Percentiles rank a stretch among this genome's conserved stretches.
phyloP scores from a whole-genome alignment of 2,329 filamentous ascomycete genomes.

The Pestalotiopsis sp. region DNA sequence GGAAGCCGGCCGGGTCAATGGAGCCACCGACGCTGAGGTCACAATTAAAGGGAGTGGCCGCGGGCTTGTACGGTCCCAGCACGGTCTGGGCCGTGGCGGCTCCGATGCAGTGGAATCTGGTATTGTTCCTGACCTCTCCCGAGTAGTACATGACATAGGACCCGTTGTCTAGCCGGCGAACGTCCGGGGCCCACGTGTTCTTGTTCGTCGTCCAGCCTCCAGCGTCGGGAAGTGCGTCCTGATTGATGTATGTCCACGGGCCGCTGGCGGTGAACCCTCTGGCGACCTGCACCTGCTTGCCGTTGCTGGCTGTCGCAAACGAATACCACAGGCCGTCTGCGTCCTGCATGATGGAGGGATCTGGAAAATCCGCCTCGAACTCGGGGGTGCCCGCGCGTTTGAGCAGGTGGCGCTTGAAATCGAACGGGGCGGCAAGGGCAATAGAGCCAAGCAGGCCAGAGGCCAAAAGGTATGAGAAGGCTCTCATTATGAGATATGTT shows the following conservation, averaged over 20 bases:
- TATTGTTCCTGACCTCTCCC: slow-evolving; percentile 43
- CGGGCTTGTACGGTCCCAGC: slow-evolving; percentile 56
- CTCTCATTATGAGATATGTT: background rate
- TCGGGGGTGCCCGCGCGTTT: slow-evolving; percentile 18
- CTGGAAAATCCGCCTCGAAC: slow-evolving; percentile 52
- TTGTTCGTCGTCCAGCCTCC: slow-evolving; percentile 56
- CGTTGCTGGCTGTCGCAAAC: slow-evolving; percentile 57
- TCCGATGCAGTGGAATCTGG: slow-evolving; percentile 59
- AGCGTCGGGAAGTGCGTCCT: slow-evolving; percentile 57
- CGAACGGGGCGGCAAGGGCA: background rate
- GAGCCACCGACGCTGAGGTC: slow-evolving; percentile 56
- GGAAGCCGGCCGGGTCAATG: slow-evolving; percentile 65
- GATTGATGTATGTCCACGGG: slow-evolving; percentile 49
- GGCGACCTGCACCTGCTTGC: slow-evolving; percentile 57
- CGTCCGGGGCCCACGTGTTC: slow-evolving; percentile 66
- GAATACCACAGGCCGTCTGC: slow-evolving; percentile 56
- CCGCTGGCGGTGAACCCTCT: slow-evolving; percentile 48
- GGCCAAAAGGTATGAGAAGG: background rate
- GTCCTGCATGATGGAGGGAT: slow-evolving; percentile 54
- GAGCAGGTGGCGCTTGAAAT: background rate
- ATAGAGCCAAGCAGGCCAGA: background rate
- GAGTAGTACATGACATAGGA: slow-evolving; percentile 65
- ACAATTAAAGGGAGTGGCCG: slow-evolving; percentile 53
- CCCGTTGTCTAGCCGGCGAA: slow-evolving; percentile 50
- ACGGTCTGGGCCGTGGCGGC: slow-evolving; percentile 50